Percentiles rank a stretch among this genome's conserved stretches.
Conservation (phyloP, 768 basidiomycete genomes). For the Hericium coralloides region DNA sequence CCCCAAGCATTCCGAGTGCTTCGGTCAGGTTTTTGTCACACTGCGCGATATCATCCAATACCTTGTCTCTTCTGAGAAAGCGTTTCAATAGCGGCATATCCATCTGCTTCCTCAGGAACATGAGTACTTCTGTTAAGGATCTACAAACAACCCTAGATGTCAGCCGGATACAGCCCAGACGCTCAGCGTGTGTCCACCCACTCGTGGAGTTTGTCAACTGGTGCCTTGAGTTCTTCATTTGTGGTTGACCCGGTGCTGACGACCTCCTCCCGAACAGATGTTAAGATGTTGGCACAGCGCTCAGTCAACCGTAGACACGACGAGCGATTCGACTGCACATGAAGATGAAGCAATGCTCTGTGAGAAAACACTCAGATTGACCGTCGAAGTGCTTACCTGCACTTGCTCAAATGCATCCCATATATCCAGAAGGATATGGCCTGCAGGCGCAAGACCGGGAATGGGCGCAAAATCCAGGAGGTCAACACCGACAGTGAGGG, state of each 20-base stretch:
- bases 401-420: slow-evolving; percentile 56
- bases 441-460: slow-evolving; percentile 44
- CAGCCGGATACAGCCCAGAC: too few relatives aligned
- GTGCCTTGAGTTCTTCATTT: slow-evolving; percentile 37
- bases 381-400: slow-evolving; percentile 33
- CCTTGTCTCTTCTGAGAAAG: slow-evolving; percentile 69
- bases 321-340: slow-evolving; percentile 51
- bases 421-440: slow-evolving; percentile 45
- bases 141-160: too few relatives aligned
- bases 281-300: slow-evolving; percentile 59
- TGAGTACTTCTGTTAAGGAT: slow-evolving; percentile 34
- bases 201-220: slow-evolving; percentile 44
- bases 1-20: slow-evolving; percentile 46
- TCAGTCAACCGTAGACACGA: slow-evolving; percentile 64
- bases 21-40: slow-evolving; percentile 48
- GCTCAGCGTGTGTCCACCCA: too few relatives aligned
- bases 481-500: slow-evolving; percentile 32
- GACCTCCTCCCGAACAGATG: slow-evolving; percentile 54
- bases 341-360: neutral
- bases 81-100: slow-evolving; percentile 69
- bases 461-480: slow-evolving; percentile 45
- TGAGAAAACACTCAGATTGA: neutral
- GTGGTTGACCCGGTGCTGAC: slow-evolving; percentile 44
- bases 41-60: slow-evolving; percentile 37
- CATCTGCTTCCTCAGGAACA: slow-evolving; percentile 49